Base-by-base conservation (phyloP, 1,284 basidiomycete species). In the Malassezia caprae region DNA sequence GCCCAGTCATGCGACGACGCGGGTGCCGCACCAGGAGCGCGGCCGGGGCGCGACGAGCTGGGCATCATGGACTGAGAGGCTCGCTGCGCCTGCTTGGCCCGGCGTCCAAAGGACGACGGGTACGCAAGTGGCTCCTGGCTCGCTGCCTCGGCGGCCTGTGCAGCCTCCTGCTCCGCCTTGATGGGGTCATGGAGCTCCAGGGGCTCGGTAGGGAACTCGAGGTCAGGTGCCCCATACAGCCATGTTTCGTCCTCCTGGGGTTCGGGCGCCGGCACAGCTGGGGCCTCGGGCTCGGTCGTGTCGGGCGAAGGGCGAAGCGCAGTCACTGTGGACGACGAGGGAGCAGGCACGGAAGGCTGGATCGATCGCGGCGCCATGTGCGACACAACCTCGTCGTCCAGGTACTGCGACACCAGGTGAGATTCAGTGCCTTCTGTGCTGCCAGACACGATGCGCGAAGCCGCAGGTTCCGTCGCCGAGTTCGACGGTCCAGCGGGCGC, bases 101-200 rank as follows among this genome's bases (percentile, higher is more conserved):
- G 66, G 56, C 61, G 63, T 12, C 65, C 65, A 32, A 71, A 71
- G 0, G 63, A 68, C 15, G 67, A 69, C 11, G 68, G 68, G 35
- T 64, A 69, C 42, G 56, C 49, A 2, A 24, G 34, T 2, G 45
- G 37, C 30, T 42, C n/a, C 23, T 32, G 34, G 15, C 13, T 27
- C 34, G 12, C 54, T 51, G 51, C 48, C n/a, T 39, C 37, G 27
- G 57, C 26, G n/a, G 51, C 35, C 2, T 40, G 26, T 19, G 30
- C 15, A 27, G 35, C 26, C 45, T 47, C 28, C 13, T 47, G 45
- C 19, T 19, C 27, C 24, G 15, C 30, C n/a, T 26, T 17, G 10
- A 32, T 24, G 8, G 37, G 39, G 5, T 24, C 26, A 8, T 44
- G 39, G 23, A 26, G 17, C 17, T 23, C 21, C 13, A 55, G 23